Conservation (phyloP, 305 asterid genomes). For the Stenogyne calaminthoides region DNA sequence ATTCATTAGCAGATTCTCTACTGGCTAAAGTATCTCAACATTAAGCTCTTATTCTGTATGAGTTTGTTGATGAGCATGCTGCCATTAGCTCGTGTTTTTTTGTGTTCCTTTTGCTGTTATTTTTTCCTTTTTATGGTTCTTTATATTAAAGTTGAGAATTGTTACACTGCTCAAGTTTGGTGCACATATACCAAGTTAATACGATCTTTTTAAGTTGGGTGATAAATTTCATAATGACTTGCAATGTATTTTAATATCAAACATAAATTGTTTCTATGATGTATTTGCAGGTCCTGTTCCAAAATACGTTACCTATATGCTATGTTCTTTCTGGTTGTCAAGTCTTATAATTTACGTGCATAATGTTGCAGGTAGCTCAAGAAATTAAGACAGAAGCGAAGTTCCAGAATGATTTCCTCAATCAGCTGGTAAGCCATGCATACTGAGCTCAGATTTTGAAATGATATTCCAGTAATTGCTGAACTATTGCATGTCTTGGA, state of each 20-base stretch:
- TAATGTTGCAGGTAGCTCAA: constrained; percentile 72
- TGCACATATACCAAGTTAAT: constrained; percentile 1
- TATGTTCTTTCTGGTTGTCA: constrained; percentile 9
- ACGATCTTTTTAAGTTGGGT: not conserved
- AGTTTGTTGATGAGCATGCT: not conserved
- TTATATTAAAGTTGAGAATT: not conserved
- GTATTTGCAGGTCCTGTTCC: constrained; percentile 7
- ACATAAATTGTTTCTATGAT: constrained; percentile 2
- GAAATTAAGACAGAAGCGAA: constrained; percentile 77
- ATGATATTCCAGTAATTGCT: constrained; percentile 10
- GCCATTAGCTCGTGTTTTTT: not conserved
- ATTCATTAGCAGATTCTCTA: not conserved
- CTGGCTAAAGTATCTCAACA: not conserved
- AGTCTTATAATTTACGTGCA: not conserved
- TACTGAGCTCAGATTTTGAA: constrained; percentile 7
- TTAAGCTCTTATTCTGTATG: not conserved
- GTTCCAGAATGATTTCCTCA: constrained; percentile 82
- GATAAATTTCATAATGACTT: not conserved
- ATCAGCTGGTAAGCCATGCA: constrained; percentile 71
- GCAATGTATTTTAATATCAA: constrained; percentile 10
- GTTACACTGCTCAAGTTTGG: not conserved
- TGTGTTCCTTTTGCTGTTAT: not conserved
- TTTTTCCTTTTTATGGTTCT: not conserved
- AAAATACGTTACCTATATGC: not conserved
- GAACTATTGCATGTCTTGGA: not conserved